phyloP scores from a whole-genome alignment of 2,329 filamentous ascomycete species.

The Cladosporium oxysporum region DNA sequence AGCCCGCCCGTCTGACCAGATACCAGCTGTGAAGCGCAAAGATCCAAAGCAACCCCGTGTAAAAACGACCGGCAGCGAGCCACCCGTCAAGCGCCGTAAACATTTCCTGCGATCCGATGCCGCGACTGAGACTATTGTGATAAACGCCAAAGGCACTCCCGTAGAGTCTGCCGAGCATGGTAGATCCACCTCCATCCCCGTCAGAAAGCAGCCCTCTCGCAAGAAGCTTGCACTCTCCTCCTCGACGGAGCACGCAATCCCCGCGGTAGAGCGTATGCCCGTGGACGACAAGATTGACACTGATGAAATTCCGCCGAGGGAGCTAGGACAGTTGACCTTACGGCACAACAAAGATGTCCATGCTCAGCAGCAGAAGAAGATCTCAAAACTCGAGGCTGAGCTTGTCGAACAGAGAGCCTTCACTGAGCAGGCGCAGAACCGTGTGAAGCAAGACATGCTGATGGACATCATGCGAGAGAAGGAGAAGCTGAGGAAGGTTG shows the following conservation, averaged over 20 bases:
- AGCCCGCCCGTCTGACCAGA: not conserved
- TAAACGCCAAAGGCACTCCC: not conserved
- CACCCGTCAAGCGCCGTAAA: not conserved
- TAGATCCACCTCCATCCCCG: not conserved
- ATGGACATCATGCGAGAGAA: conserved; percentile 21
- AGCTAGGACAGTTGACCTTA: not conserved
- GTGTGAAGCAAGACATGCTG: conserved; percentile 22
- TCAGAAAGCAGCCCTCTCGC: not conserved
- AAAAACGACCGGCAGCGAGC: not conserved
- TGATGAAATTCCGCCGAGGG: not conserved
- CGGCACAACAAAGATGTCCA: not conserved
- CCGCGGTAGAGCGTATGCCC: not conserved
- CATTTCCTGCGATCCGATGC: not conserved
- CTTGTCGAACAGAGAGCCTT: not conserved
- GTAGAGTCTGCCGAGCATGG: not conserved
- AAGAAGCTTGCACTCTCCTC: not conserved
- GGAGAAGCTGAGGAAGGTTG: conserved; percentile 1
- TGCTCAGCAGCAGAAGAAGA: not conserved
- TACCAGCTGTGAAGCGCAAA: not conserved
- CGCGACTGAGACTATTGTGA: not conserved
- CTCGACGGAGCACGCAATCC: not conserved
- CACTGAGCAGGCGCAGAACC: not conserved
- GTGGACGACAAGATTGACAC: not conserved
- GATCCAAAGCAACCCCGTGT: not conserved
- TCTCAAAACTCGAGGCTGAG: conserved; percentile 4